Conservation (phyloP, 2,329 filamentous ascomycete species). For the Ciborinia camelliae region DNA sequence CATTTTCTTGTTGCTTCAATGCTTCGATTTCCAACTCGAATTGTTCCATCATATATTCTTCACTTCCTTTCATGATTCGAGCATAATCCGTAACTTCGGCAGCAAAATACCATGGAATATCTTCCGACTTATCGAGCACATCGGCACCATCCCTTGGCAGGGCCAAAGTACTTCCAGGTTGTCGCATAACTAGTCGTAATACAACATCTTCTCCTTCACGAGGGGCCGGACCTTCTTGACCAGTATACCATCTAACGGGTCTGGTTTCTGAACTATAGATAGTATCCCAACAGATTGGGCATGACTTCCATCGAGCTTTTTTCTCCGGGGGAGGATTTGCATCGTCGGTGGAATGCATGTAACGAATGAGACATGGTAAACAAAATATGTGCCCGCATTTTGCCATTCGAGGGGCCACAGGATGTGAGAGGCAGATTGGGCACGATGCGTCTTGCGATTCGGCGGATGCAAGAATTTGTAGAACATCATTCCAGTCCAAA, state of each 20-base stretch:
- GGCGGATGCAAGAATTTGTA: constrained; percentile 87
- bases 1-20: constrained; percentile 71
- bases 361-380: constrained; percentile 85
- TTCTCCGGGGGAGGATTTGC: constrained; percentile 58
- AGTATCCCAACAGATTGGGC: constrained; percentile 90
- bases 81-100: constrained; percentile 94
- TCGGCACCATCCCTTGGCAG: constrained; percentile 78
- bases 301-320: constrained; percentile 84
- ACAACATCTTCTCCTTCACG: constrained; percentile 86
- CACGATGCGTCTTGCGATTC: constrained; percentile 86
- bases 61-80: constrained; percentile 89
- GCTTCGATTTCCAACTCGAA: constrained; percentile 76
- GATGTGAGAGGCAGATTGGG: constrained; percentile 90
- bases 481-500: constrained; percentile 83
- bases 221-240: constrained; percentile 78
- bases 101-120: constrained; percentile 92
- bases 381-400: constrained; percentile 98
- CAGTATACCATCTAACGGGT: constrained; percentile 86
- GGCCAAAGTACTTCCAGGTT: constrained; percentile 77
- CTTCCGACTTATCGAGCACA: constrained; percentile 63
- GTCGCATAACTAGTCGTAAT: constrained; percentile 77
- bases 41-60: constrained; percentile 80
- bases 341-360: constrained; percentile 86
- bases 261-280: constrained; percentile 89
- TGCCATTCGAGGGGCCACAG: constrained; percentile 93